Evolutionary conservation across 2,329 filamentous ascomycete genomes (phyloP).

Genomic region (Colletotrichum cuscutae): DNA sequence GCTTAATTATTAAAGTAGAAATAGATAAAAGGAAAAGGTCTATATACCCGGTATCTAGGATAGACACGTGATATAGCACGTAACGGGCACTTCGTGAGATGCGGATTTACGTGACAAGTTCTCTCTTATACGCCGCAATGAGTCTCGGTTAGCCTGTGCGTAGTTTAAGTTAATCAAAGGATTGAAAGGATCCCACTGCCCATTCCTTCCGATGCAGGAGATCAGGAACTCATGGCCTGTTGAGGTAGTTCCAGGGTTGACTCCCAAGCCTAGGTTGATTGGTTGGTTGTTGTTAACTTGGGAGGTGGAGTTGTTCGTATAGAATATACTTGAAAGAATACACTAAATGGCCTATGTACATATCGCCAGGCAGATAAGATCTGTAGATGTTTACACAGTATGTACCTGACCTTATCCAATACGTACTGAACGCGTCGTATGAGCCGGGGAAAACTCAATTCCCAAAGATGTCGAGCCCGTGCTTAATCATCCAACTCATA

Average conservation of each 20-base stretch:
- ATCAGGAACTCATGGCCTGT: background rate
- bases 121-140: background rate
- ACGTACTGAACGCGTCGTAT: background rate
- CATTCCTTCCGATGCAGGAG: background rate
- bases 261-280: background rate
- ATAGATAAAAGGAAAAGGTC: too few species aligned
- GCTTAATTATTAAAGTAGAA: too few species aligned
- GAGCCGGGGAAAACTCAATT: slow-evolving; percentile 33
- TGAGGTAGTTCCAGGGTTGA: background rate
- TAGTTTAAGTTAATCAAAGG: background rate
- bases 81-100: too few species aligned
- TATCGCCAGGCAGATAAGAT: background rate
- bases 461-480: slow-evolving; percentile 42
- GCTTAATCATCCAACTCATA: slow-evolving; percentile 43
- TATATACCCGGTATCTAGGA: too few species aligned
- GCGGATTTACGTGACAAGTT: too few species aligned
- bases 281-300: background rate
- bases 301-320: background rate
- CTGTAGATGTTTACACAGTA: background rate
- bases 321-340: background rate
- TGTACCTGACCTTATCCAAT: too few species aligned
- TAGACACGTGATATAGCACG: too few species aligned
- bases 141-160: background rate
- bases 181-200: background rate
- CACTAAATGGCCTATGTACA: background rate